Evolutionary conservation across 2,329 filamentous ascomycete species (phyloP).

Genomic region (Penicillium sp.): DNA sequence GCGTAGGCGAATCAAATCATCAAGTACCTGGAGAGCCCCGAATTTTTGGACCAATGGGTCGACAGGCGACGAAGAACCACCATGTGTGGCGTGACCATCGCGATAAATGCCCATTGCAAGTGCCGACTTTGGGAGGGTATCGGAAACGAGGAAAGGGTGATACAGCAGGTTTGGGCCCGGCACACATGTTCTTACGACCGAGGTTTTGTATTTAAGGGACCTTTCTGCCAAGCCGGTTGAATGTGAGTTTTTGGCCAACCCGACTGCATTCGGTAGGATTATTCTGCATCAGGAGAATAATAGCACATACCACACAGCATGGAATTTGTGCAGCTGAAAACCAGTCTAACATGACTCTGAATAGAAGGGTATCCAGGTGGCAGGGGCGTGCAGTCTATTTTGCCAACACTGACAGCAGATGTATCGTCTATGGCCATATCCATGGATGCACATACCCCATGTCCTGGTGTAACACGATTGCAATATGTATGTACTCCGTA

Average conservation of each 20-base stretch:
- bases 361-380: not conserved
- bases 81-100: constrained; percentile 7
- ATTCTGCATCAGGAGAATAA: constrained; percentile 8
- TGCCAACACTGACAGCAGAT: not conserved
- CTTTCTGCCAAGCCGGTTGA: not conserved
- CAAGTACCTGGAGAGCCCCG: constrained; percentile 44
- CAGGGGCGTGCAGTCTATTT: not conserved
- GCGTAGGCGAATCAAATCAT: constrained; percentile 45
- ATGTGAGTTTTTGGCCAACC: not conserved
- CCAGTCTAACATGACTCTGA: not conserved
- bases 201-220: constrained; percentile 4
- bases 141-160: not conserved
- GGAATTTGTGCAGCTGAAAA: not conserved
- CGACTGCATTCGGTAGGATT: constrained; percentile 18
- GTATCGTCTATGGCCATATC: not conserved
- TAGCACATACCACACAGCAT: constrained; percentile 1
- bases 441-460: not conserved
- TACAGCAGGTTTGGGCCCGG: not conserved
- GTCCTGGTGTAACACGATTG: not conserved
- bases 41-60: constrained; percentile 31
- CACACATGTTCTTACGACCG: not conserved
- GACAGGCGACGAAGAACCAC: constrained; percentile 6
- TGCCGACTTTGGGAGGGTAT: not conserved
- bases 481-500: not conserved
- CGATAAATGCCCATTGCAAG: constrained; percentile 23